phyloP scores from a whole-genome alignment of 148 eudicot species.

The Silene conica region DNA sequence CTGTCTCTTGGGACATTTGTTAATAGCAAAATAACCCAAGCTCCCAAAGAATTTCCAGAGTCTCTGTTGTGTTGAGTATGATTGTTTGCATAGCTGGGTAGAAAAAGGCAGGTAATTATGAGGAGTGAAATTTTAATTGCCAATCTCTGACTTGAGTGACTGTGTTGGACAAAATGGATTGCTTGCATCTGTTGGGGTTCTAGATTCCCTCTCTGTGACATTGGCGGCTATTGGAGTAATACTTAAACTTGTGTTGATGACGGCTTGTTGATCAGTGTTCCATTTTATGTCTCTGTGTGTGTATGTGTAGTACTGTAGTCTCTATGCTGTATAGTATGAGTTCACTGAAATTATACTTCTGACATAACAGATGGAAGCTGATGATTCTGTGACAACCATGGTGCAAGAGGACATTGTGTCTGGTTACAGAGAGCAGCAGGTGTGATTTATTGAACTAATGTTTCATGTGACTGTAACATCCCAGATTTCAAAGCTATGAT shows the following conservation, averaged over 20 bases:
- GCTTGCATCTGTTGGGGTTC: not conserved
- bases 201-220: not conserved
- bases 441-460: constrained; percentile 24
- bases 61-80: not conserved
- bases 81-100: not conserved
- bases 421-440: constrained; percentile 77
- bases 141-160: not conserved
- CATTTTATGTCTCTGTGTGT: not conserved
- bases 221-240: not conserved
- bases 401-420: constrained; percentile 63
- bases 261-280: not conserved
- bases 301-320: not conserved
- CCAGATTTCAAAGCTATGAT: not conserved
- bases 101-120: not conserved
- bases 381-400: constrained; percentile 50
- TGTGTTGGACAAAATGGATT: not conserved
- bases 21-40: not conserved
- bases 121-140: not conserved
- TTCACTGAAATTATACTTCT: not conserved
- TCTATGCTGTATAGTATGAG: not conserved
- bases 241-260: not conserved
- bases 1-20: not conserved
- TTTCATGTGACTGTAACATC: not conserved
- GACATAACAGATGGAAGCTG: constrained; percentile 57
- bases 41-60: not conserved